These are phyloP conservation scores for Elaeis guineensis DNA, from an alignment of 176 grass and related monocot genomes.

Conservation along the genomic window DNA sequence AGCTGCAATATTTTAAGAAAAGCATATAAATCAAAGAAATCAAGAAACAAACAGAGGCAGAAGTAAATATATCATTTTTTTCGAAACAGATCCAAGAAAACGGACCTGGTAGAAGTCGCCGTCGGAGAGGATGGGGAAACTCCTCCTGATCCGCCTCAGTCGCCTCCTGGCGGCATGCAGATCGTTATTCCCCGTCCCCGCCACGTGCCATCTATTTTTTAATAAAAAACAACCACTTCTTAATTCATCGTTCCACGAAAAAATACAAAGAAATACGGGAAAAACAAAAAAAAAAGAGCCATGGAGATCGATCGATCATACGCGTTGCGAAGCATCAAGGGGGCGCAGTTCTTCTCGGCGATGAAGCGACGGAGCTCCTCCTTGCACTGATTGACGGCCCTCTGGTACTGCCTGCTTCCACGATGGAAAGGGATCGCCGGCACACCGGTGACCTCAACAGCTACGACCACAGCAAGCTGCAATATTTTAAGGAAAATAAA, in stretches of 20 bases:
- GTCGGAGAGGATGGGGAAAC: conserved; percentile 64
- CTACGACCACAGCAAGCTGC: conserved; percentile 85
- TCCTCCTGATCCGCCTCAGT: conserved; percentile 82
- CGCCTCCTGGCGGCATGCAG: conserved; percentile 73
- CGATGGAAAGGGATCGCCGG: conserved; percentile 88
- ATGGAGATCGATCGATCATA: conserved; percentile 19
- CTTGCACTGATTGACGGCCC: conserved; percentile 61
- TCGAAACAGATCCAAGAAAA: background rate
- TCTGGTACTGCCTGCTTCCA: conserved; percentile 66
- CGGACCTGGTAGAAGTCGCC: conserved; percentile 89
- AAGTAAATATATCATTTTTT: no score
- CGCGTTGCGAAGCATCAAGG: conserved; percentile 80
- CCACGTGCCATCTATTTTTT: conserved; percentile 70
- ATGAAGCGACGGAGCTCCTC: conserved; percentile 76
- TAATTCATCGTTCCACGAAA: background rate
- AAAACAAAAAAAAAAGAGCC: background rate
- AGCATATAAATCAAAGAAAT: conserved; percentile 9
- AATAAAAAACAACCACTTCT: no score
- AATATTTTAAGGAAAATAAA: no score
- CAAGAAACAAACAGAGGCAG: no score
- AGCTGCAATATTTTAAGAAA: conserved; percentile 26
- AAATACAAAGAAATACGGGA: background rate
- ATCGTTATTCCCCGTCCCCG: conserved; percentile 80
- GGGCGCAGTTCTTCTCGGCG: conserved; percentile 97
- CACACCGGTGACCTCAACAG: conserved; percentile 77